phyloP scores from a whole-genome alignment of 192 early-diverging fungal species.

The Coemansia biformis region DNA sequence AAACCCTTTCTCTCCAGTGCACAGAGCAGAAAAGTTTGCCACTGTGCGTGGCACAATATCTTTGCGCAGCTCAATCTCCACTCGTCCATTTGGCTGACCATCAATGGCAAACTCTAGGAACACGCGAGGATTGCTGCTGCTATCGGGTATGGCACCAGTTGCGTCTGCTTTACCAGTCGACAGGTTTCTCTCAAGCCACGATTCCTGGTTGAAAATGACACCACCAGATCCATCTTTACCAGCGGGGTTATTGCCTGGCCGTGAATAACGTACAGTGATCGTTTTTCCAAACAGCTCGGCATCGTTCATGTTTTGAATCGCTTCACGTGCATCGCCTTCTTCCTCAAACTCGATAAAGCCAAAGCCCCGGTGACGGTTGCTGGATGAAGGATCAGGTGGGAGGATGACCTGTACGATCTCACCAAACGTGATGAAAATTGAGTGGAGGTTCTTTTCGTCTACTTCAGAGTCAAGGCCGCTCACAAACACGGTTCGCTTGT shows the following conservation, averaged over 20 bases:
- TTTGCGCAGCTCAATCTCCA: conserved; percentile 32
- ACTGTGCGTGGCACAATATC: conserved; percentile 38
- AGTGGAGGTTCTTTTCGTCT: conserved; percentile 68
- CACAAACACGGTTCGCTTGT: conserved; percentile 45
- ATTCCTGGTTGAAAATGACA: conserved; percentile 27
- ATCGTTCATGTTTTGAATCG: conserved; percentile 92
- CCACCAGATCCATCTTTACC: not conserved
- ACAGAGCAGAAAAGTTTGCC: conserved; percentile 33
- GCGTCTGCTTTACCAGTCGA: too few relatives aligned
- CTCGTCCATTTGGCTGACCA: conserved; percentile 20
- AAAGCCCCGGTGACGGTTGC: conserved; percentile 84
- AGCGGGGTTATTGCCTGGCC: conserved; percentile 45
- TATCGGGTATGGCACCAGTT: not conserved
- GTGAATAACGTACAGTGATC: conserved; percentile 83
- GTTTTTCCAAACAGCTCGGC: conserved; percentile 85
- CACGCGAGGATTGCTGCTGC: conserved; percentile 12
- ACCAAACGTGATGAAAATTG: conserved; percentile 95
- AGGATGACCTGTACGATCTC: conserved; percentile 86
- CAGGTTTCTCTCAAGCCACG: conserved; percentile 24
- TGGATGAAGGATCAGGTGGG: conserved; percentile 73
- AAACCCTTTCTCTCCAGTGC: conserved; percentile 46
- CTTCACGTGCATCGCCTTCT: conserved; percentile 73
- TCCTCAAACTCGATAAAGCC: conserved; percentile 93
- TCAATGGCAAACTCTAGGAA: conserved; percentile 37
- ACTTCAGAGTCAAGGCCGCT: conserved; percentile 79